These are phyloP conservation scores for Incumbomyces delicatus DNA, from an alignment of 2,329 filamentous ascomycete genomes.

Conservation along the genomic window DNA sequence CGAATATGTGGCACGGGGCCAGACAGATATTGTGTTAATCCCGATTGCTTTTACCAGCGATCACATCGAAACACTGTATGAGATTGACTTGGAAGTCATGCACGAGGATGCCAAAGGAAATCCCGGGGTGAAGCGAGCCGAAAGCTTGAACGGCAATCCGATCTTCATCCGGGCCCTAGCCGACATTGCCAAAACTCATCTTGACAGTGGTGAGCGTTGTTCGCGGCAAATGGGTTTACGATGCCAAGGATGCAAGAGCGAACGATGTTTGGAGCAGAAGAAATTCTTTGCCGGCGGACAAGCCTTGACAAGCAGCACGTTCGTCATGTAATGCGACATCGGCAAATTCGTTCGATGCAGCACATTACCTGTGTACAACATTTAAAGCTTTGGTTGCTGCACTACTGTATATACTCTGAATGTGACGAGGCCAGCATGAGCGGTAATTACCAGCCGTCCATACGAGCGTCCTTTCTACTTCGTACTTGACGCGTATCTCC, in stretches of 20 bases:
- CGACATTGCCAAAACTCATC: slow-evolving; percentile 71
- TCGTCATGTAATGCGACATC: neutral
- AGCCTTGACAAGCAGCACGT: slow-evolving; percentile 1
- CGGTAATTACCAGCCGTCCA: too few species aligned
- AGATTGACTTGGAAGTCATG: slow-evolving; percentile 91
- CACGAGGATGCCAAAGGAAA: slow-evolving; percentile 60
- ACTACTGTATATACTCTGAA: neutral
- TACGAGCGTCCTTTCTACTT: too few species aligned
- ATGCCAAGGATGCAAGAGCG: slow-evolving; percentile 88
- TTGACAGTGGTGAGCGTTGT: slow-evolving; percentile 60
- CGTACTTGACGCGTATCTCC: too few species aligned
- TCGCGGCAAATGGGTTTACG: slow-evolving; percentile 80
- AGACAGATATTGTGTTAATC: slow-evolving; percentile 82
- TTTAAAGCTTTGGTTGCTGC: neutral
- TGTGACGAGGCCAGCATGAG: too few species aligned
- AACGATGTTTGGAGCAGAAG: slow-evolving; percentile 67
- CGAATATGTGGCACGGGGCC: slow-evolving; percentile 79
- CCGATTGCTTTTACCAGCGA: slow-evolving; percentile 98
- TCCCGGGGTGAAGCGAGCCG: slow-evolving; percentile 74
- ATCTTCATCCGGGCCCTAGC: slow-evolving; percentile 87
- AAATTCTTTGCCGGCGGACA: slow-evolving; percentile 48
- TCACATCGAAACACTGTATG: slow-evolving; percentile 93
- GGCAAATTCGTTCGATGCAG: too few species aligned
- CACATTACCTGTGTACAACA: too few species aligned
- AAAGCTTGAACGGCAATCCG: slow-evolving; percentile 82